Base-by-base conservation (phyloP, 805 yeast species). In the Hagleromyces aurorensis region DNA sequence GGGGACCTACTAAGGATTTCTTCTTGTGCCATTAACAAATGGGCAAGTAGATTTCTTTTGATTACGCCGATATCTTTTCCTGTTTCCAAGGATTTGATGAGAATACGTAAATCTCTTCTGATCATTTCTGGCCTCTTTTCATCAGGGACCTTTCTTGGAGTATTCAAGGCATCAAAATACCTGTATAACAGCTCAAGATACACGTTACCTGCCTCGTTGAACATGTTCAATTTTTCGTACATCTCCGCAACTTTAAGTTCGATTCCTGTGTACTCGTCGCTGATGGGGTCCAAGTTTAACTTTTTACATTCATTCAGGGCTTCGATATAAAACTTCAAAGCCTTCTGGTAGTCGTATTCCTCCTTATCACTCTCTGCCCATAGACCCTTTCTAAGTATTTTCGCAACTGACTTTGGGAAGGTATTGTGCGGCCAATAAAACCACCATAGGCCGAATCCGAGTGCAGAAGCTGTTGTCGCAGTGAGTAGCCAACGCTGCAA, bases 231-330 rank as follows among this genome's bases (percentile, higher is more conserved):
- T 22, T 77, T 65, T 46, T 84, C 94, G 50, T 74, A 82, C 85
- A 85, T 79, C 47, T 86, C 94, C 7, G 80, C 94, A 19, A 84
- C 62, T 47, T 87, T 84, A 52, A 89, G 64, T 48, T 87, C 94
- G 30, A 89, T 72, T 0, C 96, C 96, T 0, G 96, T 87, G 53
- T 82, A 87, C 47, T 82, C 89, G 47, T 84, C 91, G 33, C 74
- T 65, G 18, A 80, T 44, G 7, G 68, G 69, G 38, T 72, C 70
- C 59, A 84, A 52, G 13, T 39, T 32, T 25, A 73, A 57, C 16
- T 65, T 60, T 20, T 75, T 68, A 21, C 85, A 78, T 38, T 71
- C 67, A 16, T 72, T 65, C 16, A 86, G 58, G 0, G 94, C 94
- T 40, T 78, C 78, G 24, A 83, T 67, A 55, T 87, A 89, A 43